These are phyloP conservation scores for Parathielavia appendiculata DNA, from an alignment of 495 filamentous ascomycete species.

Conservation along the genomic window DNA sequence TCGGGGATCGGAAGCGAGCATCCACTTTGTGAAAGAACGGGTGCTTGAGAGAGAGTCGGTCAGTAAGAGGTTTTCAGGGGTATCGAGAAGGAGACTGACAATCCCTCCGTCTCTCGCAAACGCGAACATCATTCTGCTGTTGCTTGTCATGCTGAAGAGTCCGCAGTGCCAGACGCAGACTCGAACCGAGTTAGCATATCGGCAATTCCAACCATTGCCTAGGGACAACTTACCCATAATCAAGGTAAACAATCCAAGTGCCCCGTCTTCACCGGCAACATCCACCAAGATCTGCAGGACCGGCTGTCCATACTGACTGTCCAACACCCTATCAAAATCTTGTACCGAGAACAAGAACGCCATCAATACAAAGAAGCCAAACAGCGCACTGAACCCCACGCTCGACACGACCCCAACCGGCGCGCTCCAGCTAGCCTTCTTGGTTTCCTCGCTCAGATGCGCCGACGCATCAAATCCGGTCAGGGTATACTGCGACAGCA, in stretches of 20 bases:
- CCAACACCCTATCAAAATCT: conserved; percentile 45
- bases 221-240: conserved; percentile 39
- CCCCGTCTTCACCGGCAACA: conserved; percentile 50
- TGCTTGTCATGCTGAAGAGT: conserved; percentile 54
- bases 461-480: conserved; percentile 52
- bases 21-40: conserved; percentile 55
- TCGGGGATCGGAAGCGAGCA: conserved; percentile 47
- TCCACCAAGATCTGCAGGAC: conserved; percentile 56
- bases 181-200: conserved; percentile 15
- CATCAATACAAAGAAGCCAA: conserved; percentile 60
- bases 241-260: conserved; percentile 52
- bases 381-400: conserved; percentile 53
- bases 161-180: conserved; percentile 59
- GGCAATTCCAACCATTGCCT: too few species aligned
- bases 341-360: conserved; percentile 57
- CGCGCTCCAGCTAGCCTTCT: conserved; percentile 54
- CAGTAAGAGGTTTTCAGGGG: neutral
- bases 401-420: conserved; percentile 58
- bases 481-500: conserved; percentile 54
- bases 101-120: conserved; percentile 53
- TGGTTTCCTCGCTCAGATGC: conserved; percentile 57
- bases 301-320: conserved; percentile 43
- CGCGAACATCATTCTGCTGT: conserved; percentile 62
- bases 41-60: conserved; percentile 22
- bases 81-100: conserved; percentile 20